These are phyloP conservation scores for Nemania sp. DNA, from an alignment of 2,329 filamentous ascomycete species.

Conservation along the genomic window DNA sequence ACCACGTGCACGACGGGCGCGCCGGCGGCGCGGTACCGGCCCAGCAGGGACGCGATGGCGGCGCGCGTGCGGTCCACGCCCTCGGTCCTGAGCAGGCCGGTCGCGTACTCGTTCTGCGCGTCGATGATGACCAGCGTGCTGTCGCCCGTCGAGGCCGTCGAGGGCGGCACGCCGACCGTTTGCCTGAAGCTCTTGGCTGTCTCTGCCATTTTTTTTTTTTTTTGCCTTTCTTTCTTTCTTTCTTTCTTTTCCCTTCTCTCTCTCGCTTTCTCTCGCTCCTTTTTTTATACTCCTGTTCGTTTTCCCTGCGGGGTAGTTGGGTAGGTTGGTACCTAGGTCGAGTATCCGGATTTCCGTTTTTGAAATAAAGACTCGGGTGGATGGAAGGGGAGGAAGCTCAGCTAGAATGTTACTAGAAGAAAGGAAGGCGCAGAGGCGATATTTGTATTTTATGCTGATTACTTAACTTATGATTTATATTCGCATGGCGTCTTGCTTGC, in stretches of 20 bases:
- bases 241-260: background rate
- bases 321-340: too few relatives aligned
- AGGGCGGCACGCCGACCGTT: conserved; percentile 17
- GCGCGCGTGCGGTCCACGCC: conserved; percentile 6
- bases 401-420: too few relatives aligned
- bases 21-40: conserved; percentile 9
- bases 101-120: conserved; percentile 20
- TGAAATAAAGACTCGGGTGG: too few relatives aligned
- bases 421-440: too few relatives aligned
- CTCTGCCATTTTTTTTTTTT: conserved; percentile 6
- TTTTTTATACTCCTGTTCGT: too few relatives aligned
- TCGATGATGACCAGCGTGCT: conserved; percentile 19
- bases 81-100: conserved; percentile 15
- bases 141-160: conserved; percentile 20
- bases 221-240: background rate
- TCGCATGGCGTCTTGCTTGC: too few relatives aligned
- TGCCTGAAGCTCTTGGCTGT: conserved; percentile 19
- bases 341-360: too few relatives aligned
- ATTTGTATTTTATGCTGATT: too few relatives aligned
- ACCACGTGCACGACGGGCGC: conserved; percentile 20
- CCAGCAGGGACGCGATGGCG: conserved; percentile 10
- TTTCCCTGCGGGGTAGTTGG: too few relatives aligned
- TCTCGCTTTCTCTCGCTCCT: background rate
- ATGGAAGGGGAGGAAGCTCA: too few relatives aligned
- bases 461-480: too few relatives aligned